phyloP scores from a whole-genome alignment of 345 rosid species.

The Linum lewisii region DNA sequence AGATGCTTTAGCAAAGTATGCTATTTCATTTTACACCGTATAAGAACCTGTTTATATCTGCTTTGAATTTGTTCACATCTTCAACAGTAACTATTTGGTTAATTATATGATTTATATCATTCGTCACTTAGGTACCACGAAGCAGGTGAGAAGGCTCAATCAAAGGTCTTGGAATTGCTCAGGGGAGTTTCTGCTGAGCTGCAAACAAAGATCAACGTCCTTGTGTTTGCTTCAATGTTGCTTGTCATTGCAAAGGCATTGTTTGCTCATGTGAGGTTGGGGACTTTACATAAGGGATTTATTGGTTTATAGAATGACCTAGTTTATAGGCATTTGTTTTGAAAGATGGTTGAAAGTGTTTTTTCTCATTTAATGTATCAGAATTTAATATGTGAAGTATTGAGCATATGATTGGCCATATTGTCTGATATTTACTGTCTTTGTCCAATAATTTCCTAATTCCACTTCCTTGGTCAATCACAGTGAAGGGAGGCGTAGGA shows the following conservation, averaged over 20 bases:
- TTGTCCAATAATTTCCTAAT: conserved; percentile 10
- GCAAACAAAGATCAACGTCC: conserved; percentile 70
- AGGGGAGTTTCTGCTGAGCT: conserved; percentile 72
- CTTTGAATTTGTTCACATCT: background rate
- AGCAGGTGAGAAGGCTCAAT: conserved; percentile 64
- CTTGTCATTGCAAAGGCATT: conserved; percentile 88
- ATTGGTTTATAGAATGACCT: background rate
- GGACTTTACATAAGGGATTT: conserved; percentile 1
- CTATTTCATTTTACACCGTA: background rate
- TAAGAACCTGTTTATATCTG: background rate
- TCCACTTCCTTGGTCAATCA: conserved; percentile 15
- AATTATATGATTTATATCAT: background rate
- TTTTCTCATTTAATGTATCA: background rate
- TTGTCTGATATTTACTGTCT: background rate
- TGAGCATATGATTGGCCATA: too few relatives aligned
- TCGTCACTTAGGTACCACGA: conserved; percentile 59
- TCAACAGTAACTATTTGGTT: background rate
- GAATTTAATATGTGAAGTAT: background rate
- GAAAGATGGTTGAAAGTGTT: too few relatives aligned
- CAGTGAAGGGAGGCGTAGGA: conserved; percentile 93
- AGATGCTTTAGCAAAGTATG: conserved; percentile 62
- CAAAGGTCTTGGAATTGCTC: conserved; percentile 69
- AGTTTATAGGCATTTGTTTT: background rate
- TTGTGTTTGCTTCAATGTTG: conserved; percentile 78
- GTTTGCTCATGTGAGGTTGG: conserved; percentile 83